These are phyloP conservation scores for Blastocystis sp. DNA, from an alignment of 352 stramenopile genomes.

Conservation along the genomic window DNA sequence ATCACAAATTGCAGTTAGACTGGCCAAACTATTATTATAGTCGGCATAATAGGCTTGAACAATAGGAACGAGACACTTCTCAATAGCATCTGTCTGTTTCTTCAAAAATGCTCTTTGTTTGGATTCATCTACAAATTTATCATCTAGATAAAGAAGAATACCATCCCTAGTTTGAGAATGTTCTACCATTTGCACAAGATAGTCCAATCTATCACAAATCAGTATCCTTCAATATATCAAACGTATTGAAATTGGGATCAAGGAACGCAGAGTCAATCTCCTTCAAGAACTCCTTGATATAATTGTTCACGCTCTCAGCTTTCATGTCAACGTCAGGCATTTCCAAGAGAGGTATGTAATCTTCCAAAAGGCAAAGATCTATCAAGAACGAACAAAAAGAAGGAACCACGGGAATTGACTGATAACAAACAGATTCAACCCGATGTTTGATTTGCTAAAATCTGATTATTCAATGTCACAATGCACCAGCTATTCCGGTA, in stretches of 20 bases:
- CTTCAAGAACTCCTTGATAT: slow-evolving; percentile 50
- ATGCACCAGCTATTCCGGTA: no score
- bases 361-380: neutral
- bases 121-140: neutral
- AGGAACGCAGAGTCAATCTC: slow-evolving; percentile 47
- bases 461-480: no score
- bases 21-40: slow-evolving; percentile 51
- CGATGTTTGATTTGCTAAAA: no score
- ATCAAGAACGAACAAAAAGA: neutral
- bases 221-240: neutral
- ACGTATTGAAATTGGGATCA: slow-evolving; percentile 49
- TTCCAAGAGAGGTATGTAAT: neutral
- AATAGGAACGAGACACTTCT: slow-evolving; percentile 40
- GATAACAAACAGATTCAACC: neutral
- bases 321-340: slow-evolving; percentile 25
- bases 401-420: neutral
- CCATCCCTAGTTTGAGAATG: slow-evolving; percentile 34
- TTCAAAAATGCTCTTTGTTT: slow-evolving; percentile 51
- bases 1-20: slow-evolving; percentile 50
- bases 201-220: slow-evolving; percentile 24
- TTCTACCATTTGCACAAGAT: slow-evolving; percentile 22
- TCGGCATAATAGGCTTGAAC: slow-evolving; percentile 49
- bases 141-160: neutral
- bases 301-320: slow-evolving; percentile 12
- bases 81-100: slow-evolving; percentile 19